Base-by-base conservation (phyloP, 2,329 filamentous ascomycete genomes). In the Trichothecium sympodiale region DNA sequence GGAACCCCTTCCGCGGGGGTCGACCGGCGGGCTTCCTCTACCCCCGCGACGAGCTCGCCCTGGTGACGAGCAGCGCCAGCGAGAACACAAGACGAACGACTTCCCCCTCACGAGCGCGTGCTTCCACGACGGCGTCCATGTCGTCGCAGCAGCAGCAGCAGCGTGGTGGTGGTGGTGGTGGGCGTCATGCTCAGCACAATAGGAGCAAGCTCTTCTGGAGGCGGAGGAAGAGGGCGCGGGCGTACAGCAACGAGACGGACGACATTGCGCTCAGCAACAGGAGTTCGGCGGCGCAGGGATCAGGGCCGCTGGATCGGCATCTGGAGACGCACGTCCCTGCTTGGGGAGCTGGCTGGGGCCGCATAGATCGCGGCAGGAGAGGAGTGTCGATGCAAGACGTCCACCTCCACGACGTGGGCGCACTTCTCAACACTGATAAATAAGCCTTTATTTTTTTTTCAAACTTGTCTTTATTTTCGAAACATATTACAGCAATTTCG, bases 11-110 rank as follows among this genome's bases (percentile, higher is more conserved):
- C 41, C 37, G 43, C 4, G 67, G 67, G n/a, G 69, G 69, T 1
- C 61, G 60, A 32, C 65, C 69, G 0, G 69, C 69, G 3, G 69
- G 69, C 1, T 72, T 72, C 42, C 51, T 55, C 25, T 69, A 69
- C 34, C 60, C 64, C 2, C 59, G 60, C 9, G 49, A 51, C 5
- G 47, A 47, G 36, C 38, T 41, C 20, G 45, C 43, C 7, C 43
- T 42, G 1, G 51, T 53, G 31, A 42, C 43, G 27, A 17, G 27
- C 27, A 48, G 10, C 47, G 44, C 18, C 50, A 52, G 7, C 54
- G 55, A 23, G 46, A 49, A 5, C 49, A 14, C 25, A 16, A 7
- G 54, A 54, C 20, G 20, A 6, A 25, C 10, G 20, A 6, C 20
- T 25, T 10, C 20, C 20, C 20, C 20, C 20, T 25, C 20, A 6